Base-by-base conservation (phyloP, 2,329 filamentous ascomycete species). In the Rugonectria rugulosa region DNA sequence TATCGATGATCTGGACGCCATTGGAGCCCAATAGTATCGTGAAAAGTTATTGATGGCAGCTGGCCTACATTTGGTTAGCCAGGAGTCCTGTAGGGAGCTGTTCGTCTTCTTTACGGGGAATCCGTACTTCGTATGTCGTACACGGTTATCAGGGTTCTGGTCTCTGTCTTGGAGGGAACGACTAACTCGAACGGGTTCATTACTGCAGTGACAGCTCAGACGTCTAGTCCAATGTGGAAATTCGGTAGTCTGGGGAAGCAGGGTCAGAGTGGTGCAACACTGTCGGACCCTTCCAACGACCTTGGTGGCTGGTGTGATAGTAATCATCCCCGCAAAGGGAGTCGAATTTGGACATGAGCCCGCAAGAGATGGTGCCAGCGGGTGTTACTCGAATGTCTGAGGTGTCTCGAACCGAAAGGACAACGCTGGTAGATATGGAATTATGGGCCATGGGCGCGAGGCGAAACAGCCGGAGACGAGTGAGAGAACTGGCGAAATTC, bases 181-280 rank as follows among this genome's bases (percentile, higher is more conserved):
- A 37, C 49, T 61, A 54, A 53, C 56, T 59, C 48, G 8, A 17
- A 27, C 11, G 26, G 12, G 34, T 21, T 41, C 43, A 20, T 43
- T 49, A 43, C 54, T 40, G 48, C 55, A 57, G 32, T 17, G n/a
- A n/a, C 19, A 56, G 34, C 37, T 41, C 38, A 51, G 29, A 40
- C 11, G 46, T 40, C 36, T 21, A 19, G 6, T 21, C 21, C 40
- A 15, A 32, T 7, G 43, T 41, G 34, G 43, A 27, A 49, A 59
- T 47, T 46, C 55, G 19, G 26, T 56, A 58, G 56, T 60, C 65
- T 31, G 60, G 62, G 60, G 63, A 67, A 62, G 52, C 53, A 50
- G 15, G 17, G 27, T 50, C n/a, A n/a, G n/a, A n/a, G n/a, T n/a
- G n/a, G n/a, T 32, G 55, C 58, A 51, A 53, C 60, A 60, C 50